Evolutionary conservation across 2,329 filamentous ascomycete species (phyloP).

Genomic region (Arthrinium puccinioides): DNA sequence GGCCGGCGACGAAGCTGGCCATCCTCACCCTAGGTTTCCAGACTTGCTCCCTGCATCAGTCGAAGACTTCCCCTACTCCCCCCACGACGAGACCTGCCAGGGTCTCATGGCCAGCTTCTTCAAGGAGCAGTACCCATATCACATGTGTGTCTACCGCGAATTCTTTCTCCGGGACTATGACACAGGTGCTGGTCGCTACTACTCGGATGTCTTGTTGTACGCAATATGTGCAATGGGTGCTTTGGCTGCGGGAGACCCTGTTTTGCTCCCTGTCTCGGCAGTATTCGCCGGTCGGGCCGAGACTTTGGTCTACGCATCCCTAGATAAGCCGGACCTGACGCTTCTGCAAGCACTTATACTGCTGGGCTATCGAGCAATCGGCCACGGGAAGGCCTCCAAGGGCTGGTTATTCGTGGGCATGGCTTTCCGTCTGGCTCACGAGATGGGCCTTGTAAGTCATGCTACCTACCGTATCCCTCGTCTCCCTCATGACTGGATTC

Average conservation of each 20-base stretch:
- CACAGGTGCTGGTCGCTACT: slow-evolving; percentile 36
- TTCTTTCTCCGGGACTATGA: slow-evolving; percentile 44
- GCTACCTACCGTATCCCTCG: too few species aligned
- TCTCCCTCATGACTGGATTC: too few species aligned
- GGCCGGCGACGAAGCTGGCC: slow-evolving; percentile 7
- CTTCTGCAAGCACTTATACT: slow-evolving; percentile 37
- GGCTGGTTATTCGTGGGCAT: slow-evolving; percentile 46
- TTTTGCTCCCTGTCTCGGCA: slow-evolving; percentile 27
- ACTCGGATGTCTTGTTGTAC: slow-evolving; percentile 41
- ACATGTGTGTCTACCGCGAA: slow-evolving; percentile 43
- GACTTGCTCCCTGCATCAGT: neutral
- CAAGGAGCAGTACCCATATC: slow-evolving; percentile 37
- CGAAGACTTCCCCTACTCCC: slow-evolving; percentile 27
- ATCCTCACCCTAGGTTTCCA: too few species aligned
- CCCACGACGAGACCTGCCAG: slow-evolving; percentile 35
- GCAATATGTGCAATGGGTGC: slow-evolving; percentile 41
- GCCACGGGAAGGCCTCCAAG: slow-evolving; percentile 37
- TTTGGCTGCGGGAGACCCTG: slow-evolving; percentile 32
- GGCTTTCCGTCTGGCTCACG: slow-evolving; percentile 42
- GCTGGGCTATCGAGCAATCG: slow-evolving; percentile 39
- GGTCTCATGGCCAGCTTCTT: slow-evolving; percentile 41
- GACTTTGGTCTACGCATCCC: slow-evolving; percentile 32
- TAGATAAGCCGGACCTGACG: slow-evolving; percentile 39
- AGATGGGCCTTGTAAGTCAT: slow-evolving; percentile 33
- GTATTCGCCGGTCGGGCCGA: slow-evolving; percentile 38